Evolutionary conservation across 2,329 filamentous ascomycete species (phyloP).

Genomic region (Cladosporium sp.): DNA sequence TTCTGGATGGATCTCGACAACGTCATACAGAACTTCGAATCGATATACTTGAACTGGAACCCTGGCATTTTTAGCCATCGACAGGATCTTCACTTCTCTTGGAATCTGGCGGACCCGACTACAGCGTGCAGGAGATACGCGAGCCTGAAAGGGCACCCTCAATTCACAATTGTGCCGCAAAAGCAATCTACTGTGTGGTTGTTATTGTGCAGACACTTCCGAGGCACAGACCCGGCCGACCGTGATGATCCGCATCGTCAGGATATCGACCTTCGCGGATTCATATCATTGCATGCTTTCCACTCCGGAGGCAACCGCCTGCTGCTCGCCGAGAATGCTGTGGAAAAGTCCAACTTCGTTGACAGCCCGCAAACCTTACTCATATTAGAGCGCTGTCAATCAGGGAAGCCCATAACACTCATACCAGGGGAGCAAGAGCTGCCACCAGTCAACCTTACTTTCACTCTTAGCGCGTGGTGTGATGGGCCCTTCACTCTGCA

Average conservation of each 20-base stretch:
- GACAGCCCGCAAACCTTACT: constrained; percentile 91
- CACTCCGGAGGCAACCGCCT: constrained; percentile 69
- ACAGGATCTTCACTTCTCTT: constrained; percentile 87
- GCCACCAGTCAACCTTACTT: constrained; percentile 71
- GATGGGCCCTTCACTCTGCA: constrained; percentile 60
- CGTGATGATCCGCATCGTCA: constrained; percentile 37
- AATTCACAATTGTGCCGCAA: constrained; percentile 57
- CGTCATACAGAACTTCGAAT: constrained; percentile 88
- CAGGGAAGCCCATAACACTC: constrained; percentile 56
- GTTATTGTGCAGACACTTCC: constrained; percentile 80
- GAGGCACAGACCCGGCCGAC: constrained; percentile 30
- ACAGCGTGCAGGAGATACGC: constrained; percentile 57
- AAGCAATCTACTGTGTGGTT: constrained; percentile 72
- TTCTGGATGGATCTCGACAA: constrained; percentile 93
- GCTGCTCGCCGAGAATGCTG: constrained; percentile 68
- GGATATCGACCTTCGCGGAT: constrained; percentile 57
- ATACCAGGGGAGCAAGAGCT: constrained; percentile 80
- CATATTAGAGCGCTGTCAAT: constrained; percentile 65
- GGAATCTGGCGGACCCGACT: constrained; percentile 57
- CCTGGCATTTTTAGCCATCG: constrained; percentile 76
- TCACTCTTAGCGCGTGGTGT: constrained; percentile 83
- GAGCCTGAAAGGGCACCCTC: constrained; percentile 68
- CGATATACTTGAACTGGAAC: constrained; percentile 97
- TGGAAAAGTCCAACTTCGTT: constrained; percentile 80
- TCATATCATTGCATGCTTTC: constrained; percentile 85